These are phyloP conservation scores for Ogataea corticis DNA, from an alignment of 805 yeast genomes.

Conservation along the genomic window DNA sequence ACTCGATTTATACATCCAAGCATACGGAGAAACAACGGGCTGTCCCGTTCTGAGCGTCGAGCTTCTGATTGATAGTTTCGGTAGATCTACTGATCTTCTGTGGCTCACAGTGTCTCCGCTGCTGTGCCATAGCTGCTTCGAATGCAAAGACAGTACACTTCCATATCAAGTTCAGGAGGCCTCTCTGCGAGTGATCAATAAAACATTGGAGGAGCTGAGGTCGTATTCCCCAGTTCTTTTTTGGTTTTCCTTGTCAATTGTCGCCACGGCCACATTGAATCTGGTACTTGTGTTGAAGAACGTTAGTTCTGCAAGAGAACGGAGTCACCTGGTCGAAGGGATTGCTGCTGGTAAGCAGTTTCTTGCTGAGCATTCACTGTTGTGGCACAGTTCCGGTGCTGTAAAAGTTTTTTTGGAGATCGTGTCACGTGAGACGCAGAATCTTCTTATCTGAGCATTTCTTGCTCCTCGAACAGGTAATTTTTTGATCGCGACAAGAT, in stretches of 20 bases:
- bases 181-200: constrained; percentile 3
- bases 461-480: no score
- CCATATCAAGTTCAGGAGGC: constrained; percentile 2
- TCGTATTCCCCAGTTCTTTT: constrained; percentile 4
- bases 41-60: constrained; percentile 12
- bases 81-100: background rate
- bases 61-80: background rate
- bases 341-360: constrained; percentile 7
- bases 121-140: constrained; percentile 15
- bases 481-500: background rate
- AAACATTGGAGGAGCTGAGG: background rate
- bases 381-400: constrained; percentile 3
- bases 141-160: constrained; percentile 4
- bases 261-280: constrained; percentile 9
- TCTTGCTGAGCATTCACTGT: constrained; percentile 6
- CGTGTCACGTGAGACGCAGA: background rate
- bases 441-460: no score
- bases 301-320: background rate
- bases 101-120: constrained; percentile 18
- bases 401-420: constrained; percentile 4
- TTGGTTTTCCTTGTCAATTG: constrained; percentile 10
- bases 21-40: constrained; percentile 3
- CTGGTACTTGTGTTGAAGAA: background rate
- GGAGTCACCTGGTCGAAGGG: constrained; percentile 1
- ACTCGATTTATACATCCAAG: constrained; percentile 3